Evolutionary conservation across 768 basidiomycete genomes (phyloP).

Genomic region (Lyophyllum semitale): DNA sequence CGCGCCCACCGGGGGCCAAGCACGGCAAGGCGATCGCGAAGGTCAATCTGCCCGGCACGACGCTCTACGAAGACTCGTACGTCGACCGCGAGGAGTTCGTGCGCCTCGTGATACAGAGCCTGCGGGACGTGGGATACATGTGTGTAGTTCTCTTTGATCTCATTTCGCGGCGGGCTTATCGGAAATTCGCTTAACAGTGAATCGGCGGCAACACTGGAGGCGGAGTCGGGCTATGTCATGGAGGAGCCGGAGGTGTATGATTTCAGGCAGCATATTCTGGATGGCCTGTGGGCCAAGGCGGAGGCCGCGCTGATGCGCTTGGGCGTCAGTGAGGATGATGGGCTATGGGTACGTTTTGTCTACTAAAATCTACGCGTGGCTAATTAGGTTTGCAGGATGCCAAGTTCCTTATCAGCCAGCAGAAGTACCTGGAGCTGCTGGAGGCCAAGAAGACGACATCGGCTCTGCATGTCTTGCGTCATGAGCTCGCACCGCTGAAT

Average conservation of each 20-base stretch:
- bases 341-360: constrained; percentile 58
- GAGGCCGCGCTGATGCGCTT: constrained; percentile 68
- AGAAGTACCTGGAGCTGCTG: constrained; percentile 94
- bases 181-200: constrained; percentile 50
- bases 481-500: constrained; percentile 84
- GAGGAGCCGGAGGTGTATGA: constrained; percentile 76
- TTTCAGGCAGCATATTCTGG: constrained; percentile 79
- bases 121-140: constrained; percentile 85
- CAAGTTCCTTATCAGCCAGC: constrained; percentile 85
- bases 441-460: constrained; percentile 78
- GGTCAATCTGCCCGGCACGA: constrained; percentile 71
- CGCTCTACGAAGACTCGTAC: constrained; percentile 75
- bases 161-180: background rate
- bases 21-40: constrained; percentile 54
- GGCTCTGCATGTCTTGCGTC: constrained; percentile 84
- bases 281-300: constrained; percentile 80
- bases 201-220: constrained; percentile 86
- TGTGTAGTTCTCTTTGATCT: constrained; percentile 35
- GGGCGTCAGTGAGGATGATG: constrained; percentile 69
- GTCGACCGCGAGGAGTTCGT: constrained; percentile 91
- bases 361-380: background rate
- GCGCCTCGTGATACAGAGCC: constrained; percentile 82
- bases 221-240: constrained; percentile 89
- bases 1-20: constrained; percentile 36
- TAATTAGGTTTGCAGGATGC: constrained; percentile 55